Evolutionary conservation across 1,139 yeast species (phyloP), one percentile per base, ranked within the genome.

Genomic region (Geotrichum cucujoidarum): DNA sequence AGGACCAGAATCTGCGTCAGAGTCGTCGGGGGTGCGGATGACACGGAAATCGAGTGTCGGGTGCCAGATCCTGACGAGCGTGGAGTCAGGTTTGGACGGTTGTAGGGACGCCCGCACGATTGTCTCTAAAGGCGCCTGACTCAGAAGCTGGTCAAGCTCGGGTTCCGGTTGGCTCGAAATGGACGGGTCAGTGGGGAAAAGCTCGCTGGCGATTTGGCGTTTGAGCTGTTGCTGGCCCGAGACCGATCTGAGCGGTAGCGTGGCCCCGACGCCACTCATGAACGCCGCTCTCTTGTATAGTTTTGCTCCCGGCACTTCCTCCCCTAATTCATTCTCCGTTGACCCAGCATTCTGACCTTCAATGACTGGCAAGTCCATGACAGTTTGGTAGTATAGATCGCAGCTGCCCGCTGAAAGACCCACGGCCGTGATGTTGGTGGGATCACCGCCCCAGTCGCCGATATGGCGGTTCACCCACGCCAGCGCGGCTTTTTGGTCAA

Each of bases 331-430:
- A n/a, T n/a, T n/a, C n/a, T n/a, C n/a, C n/a, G n/a, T n/a, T 6
- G 27, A 24, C 17, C 17, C 16, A 16, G 11, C 35, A 17, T 22
- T 52, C 45, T 21, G 27, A 18, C 37, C 40, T 33, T 11, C 39
- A 21, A 20, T 40, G 22, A 24, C 43, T 34, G 40, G 46, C 47
- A 21, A 34, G 34, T 38, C 24, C 18, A 39, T 21, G 11, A 51
- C 32, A 3, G 60, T 45, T 3, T 58, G 54, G 35, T 56, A 53
- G 13, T 58, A 55, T 13, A 60, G 55, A 18, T 61, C 51, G 16
- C 57, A 55, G 3, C 64, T 60, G 20, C 68, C 68, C 0, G 67
- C 65, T 46, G 60, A 53, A 45, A 61, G 60, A 21, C 68, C 68
- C 53, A 58, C 55, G 5, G 62, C 53, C 6, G 62, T 59, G 20